Base-by-base conservation (phyloP, 176 grass and related monocot species). In the Oryza longistaminata region DNA sequence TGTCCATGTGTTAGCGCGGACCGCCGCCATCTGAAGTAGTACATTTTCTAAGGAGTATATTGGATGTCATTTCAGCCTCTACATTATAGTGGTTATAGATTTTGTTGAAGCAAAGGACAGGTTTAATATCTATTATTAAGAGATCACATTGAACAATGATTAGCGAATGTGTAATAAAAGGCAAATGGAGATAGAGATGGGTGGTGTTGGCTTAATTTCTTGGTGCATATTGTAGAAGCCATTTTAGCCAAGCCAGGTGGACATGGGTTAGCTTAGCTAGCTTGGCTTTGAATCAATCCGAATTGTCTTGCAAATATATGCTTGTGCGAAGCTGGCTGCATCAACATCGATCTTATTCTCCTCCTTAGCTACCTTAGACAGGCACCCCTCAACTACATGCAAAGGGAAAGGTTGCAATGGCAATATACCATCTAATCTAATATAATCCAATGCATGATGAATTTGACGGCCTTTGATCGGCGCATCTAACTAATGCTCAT, bases 251-350 rank as follows among this genome's bases (percentile, higher is more conserved):
- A 82, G 68, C 22, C 22, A 61, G 79, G 79, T 71, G 66, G 66
- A 55, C 46, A 26, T 15, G 33, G 27, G 17, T 42, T 74, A 49
- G 79, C 29, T 66, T 75, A 25, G 35, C 83, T 85, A 19, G 49
- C 83, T 85, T 85, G 74, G 75, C 16, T 70, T 85, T 78, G 83
- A 85, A 85, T 61, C 66, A 78, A 77, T 42, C 64, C 5, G 68
- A 58, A 74, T 14, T n/a, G 15, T 45, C 44, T 8, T 26, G 27
- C 6, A 48, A 7, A n/a, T 73, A 73, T 43, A 46, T 24, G 70
- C 21, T 43, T 14, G 58, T 62, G 58, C 58, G 58, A 62, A 35
- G 33, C 76, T 78, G 58, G 22, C 53, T 16, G 53, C 53, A 22
- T 77, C 75, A 21, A 61, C 3, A 39, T 64, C 76, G 60, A 66